A percentile compares a stretch with the other conserved stretches of the same genome.
Evolutionary conservation across 2,329 filamentous ascomycete species (phyloP).

Genomic region (Monosporascus sp.): DNA sequence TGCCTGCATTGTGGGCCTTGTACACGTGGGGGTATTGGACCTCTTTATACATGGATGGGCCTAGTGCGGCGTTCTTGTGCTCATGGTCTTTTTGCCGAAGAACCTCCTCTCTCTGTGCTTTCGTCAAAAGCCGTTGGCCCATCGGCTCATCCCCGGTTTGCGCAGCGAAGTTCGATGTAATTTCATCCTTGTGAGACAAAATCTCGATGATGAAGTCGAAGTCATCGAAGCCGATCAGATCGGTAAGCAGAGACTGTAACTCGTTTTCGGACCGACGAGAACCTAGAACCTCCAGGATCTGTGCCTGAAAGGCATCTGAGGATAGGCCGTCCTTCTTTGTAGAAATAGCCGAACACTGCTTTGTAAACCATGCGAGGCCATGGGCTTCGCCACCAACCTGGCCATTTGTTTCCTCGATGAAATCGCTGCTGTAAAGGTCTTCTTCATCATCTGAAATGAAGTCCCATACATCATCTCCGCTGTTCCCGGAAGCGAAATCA

Average conservation of each 20-base stretch:
- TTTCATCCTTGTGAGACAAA: slow-evolving; percentile 68
- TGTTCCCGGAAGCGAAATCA: slow-evolving; percentile 51
- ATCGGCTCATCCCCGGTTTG: slow-evolving; percentile 29
- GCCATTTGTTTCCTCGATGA: slow-evolving; percentile 43
- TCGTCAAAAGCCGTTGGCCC: slow-evolving; percentile 59
- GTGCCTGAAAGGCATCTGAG: slow-evolving; percentile 65
- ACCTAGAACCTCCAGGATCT: slow-evolving; percentile 69
- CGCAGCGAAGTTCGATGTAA: slow-evolving; percentile 46
- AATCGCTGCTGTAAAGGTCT: slow-evolving; percentile 59
- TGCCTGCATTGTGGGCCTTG: slow-evolving; percentile 75
- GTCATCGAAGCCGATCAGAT: slow-evolving; percentile 89
- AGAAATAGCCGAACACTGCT: slow-evolving; percentile 64
- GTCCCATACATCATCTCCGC: slow-evolving; percentile 85
- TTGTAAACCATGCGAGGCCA: slow-evolving; percentile 64
- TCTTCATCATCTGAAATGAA: slow-evolving; percentile 73
- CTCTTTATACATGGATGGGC: slow-evolving; percentile 65
- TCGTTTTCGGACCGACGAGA: slow-evolving; percentile 71
- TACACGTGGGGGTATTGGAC: slow-evolving; percentile 92
- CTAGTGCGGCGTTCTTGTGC: slow-evolving; percentile 74
- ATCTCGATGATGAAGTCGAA: slow-evolving; percentile 89
- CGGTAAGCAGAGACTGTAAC: slow-evolving; percentile 83
- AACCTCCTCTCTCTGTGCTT: slow-evolving; percentile 71
- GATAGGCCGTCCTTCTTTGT: slow-evolving; percentile 61
- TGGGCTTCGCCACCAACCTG: slow-evolving; percentile 33
- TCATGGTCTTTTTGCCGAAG: slow-evolving; percentile 70